phyloP scores from a whole-genome alignment of 1,284 basidiomycete species.

The Clitocybe nebularis region DNA sequence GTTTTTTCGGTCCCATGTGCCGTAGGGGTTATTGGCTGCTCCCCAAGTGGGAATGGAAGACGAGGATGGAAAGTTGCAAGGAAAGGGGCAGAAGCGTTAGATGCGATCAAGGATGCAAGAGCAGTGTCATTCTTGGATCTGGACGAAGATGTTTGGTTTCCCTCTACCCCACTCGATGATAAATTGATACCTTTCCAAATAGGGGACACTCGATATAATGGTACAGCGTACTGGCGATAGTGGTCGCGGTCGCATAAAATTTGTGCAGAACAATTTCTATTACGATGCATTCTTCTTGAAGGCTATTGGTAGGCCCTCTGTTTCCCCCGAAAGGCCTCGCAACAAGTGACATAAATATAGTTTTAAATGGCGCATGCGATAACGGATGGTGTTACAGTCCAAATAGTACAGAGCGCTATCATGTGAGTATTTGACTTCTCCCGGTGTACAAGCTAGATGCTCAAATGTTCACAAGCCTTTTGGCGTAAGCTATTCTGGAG shows the following conservation, averaged over 20 bases:
- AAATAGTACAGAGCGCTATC: slow-evolving; percentile 63
- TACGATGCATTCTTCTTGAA: slow-evolving; percentile 99
- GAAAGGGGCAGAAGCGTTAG: slow-evolving; percentile 63
- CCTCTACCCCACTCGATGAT: not conserved
- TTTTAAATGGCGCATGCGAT: slow-evolving; percentile 90
- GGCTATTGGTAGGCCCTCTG: slow-evolving; percentile 66
- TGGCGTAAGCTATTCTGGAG: slow-evolving; percentile 91
- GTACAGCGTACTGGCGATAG: slow-evolving; percentile 79
- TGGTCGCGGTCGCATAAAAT: slow-evolving; percentile 62
- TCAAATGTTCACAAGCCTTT: slow-evolving; percentile 61
- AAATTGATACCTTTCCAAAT: slow-evolving; percentile 9
- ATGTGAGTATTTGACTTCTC: slow-evolving; percentile 44
- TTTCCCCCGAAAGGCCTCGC: slow-evolving; percentile 3
- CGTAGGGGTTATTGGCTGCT: slow-evolving; percentile 53
- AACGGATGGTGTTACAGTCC: slow-evolving; percentile 69
- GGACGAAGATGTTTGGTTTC: slow-evolving; percentile 84
- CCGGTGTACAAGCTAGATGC: slow-evolving; percentile 9
- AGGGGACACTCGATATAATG: slow-evolving; percentile 93
- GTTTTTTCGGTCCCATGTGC: slow-evolving; percentile 73
- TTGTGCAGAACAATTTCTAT: slow-evolving; percentile 97
- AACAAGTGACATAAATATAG: slow-evolving; percentile 33
- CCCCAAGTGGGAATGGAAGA: slow-evolving; percentile 38
- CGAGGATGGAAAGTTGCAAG: slow-evolving; percentile 63
- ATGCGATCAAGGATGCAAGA: slow-evolving; percentile 73
- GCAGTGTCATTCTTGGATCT: slow-evolving; percentile 86